Conservation (phyloP, 768 basidiomycete genomes). For the Tricholomella constricta region DNA sequence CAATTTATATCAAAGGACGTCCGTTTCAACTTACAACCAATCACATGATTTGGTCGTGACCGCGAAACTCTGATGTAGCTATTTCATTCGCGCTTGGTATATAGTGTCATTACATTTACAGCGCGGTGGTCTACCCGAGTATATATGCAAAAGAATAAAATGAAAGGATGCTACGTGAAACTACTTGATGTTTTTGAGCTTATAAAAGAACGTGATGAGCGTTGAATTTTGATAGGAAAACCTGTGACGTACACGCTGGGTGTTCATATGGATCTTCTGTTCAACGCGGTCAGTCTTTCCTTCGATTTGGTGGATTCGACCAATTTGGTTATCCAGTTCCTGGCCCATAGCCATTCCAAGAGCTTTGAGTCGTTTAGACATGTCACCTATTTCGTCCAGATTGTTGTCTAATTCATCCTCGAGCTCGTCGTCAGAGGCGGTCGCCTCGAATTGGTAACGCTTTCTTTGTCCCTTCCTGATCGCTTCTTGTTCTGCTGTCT, state of each 20-base stretch:
- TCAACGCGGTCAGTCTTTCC: constrained; percentile 79
- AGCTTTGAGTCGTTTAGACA: constrained; percentile 76
- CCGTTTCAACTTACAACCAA: not conserved
- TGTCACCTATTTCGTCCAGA: constrained; percentile 79
- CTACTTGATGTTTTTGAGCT: constrained; percentile 68
- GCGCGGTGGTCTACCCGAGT: no score
- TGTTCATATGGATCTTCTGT: constrained; percentile 75
- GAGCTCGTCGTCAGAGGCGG: constrained; percentile 87
- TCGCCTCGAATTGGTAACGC: constrained; percentile 90
- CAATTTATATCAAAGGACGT: not conserved
- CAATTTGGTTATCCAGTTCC: constrained; percentile 87
- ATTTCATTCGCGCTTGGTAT: no score
- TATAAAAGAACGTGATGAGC: not conserved
- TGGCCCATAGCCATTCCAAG: constrained; percentile 84
- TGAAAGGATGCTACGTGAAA: not conserved
- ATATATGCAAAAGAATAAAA: constrained; percentile 13
- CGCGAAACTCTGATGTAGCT: no score
- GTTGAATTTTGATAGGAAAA: not conserved
- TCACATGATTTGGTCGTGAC: constrained; percentile 25
- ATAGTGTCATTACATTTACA: no score
- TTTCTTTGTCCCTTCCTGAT: constrained; percentile 69
- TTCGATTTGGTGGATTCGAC: constrained; percentile 71
- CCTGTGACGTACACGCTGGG: constrained; percentile 60
- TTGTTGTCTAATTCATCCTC: constrained; percentile 95
- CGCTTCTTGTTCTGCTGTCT: constrained; percentile 51